Base-by-base conservation (phyloP, 805 yeast genomes). In the Wickerhamiella occidentalis region DNA sequence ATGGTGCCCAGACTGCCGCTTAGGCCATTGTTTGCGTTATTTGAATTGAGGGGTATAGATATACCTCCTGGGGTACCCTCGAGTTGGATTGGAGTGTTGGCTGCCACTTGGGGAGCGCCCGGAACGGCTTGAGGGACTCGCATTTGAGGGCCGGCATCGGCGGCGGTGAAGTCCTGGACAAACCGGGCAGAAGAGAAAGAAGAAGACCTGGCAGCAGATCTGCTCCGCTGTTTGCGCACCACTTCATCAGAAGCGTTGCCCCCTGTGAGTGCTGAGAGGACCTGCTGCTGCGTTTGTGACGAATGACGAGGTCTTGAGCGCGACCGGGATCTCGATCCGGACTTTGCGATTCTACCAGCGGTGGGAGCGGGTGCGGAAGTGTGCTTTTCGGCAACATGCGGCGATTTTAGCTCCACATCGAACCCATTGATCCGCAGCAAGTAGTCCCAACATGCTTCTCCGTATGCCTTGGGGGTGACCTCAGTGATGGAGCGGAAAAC, bases 401-500 rank as follows among this genome's bases (percentile, higher is more conserved):
- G 54, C 19, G 46, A 45, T 53, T 36, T 18, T 29, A 52, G 52
- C 28, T 53, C 58, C n/a, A 56, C 51, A 15, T 56, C 57, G 47
- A 57, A 58, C n/a, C 56, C 58, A 22, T 58, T 40, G 45, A 51
- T 52, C 19, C 56, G 46, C 56, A 58, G 55, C 15, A 58, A 45
- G 36, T 53, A 56, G 47, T 63, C 64, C 68, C 68, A 80, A 61
- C 94, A 83, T 54, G 79, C 78, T 60, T 85, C 94, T 47, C 95
- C 95, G 59, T 85, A 85, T 6, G 85, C 81, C 68, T 85, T 84
- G 21, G 94, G 94, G 1, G 95, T 85, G 51, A 85, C 73, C 1
- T 94, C 90, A 4, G 94, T 83, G 53, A 85, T 84, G 49, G 80
- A 76, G 64, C 86, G 82, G 71, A 86, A 86, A 21, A 86, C 94